Evolutionary conservation across 2,329 filamentous ascomycete species (phyloP).

Genomic region (Pseudofabraea citricarpa): DNA sequence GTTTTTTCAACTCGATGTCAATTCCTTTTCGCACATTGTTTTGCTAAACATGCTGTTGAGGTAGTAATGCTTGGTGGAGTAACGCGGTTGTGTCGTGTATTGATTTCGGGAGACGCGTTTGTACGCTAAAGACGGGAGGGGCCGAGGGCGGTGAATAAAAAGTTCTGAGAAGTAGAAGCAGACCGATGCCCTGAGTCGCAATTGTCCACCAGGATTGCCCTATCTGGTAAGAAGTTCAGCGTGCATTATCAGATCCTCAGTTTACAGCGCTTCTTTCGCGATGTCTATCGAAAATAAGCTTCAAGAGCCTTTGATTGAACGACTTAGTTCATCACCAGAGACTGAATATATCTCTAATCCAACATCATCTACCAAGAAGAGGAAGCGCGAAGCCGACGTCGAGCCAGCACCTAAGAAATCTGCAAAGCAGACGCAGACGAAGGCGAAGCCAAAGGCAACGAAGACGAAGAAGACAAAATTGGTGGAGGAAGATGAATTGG

Average conservation of each 20-base stretch:
- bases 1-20: too few relatives aligned
- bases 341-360: conserved; percentile 1
- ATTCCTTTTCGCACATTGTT: too few relatives aligned
- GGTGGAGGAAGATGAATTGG: conserved; percentile 52
- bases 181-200: too few relatives aligned
- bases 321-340: conserved; percentile 14
- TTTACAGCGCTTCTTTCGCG: conserved; percentile 1
- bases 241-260: too few relatives aligned
- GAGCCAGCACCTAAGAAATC: conserved; percentile 15
- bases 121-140: neutral
- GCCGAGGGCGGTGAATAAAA: neutral
- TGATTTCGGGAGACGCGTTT: too few relatives aligned
- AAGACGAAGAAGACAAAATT: conserved; percentile 54
- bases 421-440: conserved; percentile 36
- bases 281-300: conserved; percentile 22
- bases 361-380: conserved; percentile 20
- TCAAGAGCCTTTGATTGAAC: conserved; percentile 26
- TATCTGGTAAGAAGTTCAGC: too few relatives aligned
- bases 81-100: too few relatives aligned
- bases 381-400: conserved; percentile 20
- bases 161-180: too few relatives aligned
- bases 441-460: conserved; percentile 35
- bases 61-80: too few relatives aligned
- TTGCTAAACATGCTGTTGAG: too few relatives aligned
- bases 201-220: too few relatives aligned